phyloP scores from a whole-genome alignment of 192 early-diverging fungal genomes.

The Linnemannia schmuckeri region DNA sequence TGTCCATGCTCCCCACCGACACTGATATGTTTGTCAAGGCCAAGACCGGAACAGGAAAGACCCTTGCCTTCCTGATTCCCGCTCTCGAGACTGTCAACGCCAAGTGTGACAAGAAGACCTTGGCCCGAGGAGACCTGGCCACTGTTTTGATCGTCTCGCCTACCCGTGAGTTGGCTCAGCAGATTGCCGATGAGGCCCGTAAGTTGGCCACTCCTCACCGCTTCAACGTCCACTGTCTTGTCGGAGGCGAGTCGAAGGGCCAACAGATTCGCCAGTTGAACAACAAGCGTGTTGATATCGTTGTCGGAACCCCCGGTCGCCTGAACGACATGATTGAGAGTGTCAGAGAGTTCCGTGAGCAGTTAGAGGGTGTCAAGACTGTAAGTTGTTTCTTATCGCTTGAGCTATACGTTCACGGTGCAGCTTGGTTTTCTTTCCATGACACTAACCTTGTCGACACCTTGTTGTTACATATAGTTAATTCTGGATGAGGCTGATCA shows the following conservation, averaged over 20 bases:
- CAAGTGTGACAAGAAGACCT: constrained; percentile 56
- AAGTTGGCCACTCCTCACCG: constrained; percentile 71
- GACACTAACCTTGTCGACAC: background rate
- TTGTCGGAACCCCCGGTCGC: constrained; percentile 97
- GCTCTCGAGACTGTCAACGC: constrained; percentile 81
- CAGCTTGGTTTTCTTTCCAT: background rate
- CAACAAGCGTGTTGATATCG: constrained; percentile 78
- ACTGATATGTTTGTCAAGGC: constrained; percentile 93
- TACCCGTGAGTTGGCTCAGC: constrained; percentile 92
- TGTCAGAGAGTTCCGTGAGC: constrained; percentile 63
- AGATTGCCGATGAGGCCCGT: constrained; percentile 83
- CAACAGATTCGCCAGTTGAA: constrained; percentile 65
- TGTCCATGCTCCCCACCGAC: constrained; percentile 75
- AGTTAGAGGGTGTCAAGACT: constrained; percentile 65
- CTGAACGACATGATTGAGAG: constrained; percentile 79
- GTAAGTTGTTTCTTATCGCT: constrained; percentile 28
- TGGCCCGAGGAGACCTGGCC: constrained; percentile 64
- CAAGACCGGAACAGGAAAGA: constrained; percentile 99
- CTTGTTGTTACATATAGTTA: constrained; percentile 53
- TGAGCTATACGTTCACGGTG: background rate
- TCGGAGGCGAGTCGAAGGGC: constrained; percentile 81
- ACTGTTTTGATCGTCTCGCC: constrained; percentile 87
- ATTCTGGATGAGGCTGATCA: constrained; percentile 97
- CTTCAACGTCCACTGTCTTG: constrained; percentile 77
- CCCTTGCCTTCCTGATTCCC: constrained; percentile 93